Conservation (phyloP, 495 filamentous ascomycete species). For the Penicillium fimorum region DNA sequence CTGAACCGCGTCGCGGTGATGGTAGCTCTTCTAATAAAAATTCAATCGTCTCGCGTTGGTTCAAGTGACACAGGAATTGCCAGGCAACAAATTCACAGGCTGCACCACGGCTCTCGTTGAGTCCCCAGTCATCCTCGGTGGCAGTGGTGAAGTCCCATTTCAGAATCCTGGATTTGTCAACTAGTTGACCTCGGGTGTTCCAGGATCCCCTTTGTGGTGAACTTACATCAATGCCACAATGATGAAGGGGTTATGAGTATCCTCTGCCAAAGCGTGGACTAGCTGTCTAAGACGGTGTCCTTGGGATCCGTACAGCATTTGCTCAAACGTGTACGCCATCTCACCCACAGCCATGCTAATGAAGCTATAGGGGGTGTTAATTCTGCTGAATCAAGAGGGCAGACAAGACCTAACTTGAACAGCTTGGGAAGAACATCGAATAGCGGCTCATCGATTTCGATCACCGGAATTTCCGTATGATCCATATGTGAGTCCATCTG, state of each 20-base stretch:
- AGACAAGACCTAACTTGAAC: constrained; percentile 54
- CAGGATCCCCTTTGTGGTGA: not conserved
- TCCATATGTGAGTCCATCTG: constrained; percentile 20
- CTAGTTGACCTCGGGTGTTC: not conserved
- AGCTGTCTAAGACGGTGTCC: constrained; percentile 64
- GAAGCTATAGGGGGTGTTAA: constrained; percentile 10
- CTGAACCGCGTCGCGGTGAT: constrained; percentile 17
- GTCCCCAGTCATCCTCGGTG: constrained; percentile 62
- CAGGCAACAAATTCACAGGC: constrained; percentile 93
- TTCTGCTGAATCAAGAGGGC: not conserved
- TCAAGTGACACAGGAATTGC: constrained; percentile 77
- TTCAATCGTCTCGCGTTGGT: constrained; percentile 77
- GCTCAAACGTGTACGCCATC: constrained; percentile 72
- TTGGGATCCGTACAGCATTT: constrained; percentile 65
- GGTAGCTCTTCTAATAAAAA: constrained; percentile 81
- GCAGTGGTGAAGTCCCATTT: constrained; percentile 70
- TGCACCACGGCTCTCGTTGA: constrained; percentile 73
- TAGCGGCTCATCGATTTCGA: constrained; percentile 62
- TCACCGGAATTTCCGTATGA: constrained; percentile 53
- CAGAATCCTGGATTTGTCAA: constrained; percentile 58
- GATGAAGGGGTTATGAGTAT: constrained; percentile 69
- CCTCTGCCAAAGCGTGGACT: constrained; percentile 61
- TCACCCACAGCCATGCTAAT: constrained; percentile 60
- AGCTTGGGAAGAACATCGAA: constrained; percentile 67
- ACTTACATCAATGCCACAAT: constrained; percentile 77